Evolutionary conservation across 164 flowering plant genomes (phyloP).

Genomic region (Stephania cephalantha): DNA sequence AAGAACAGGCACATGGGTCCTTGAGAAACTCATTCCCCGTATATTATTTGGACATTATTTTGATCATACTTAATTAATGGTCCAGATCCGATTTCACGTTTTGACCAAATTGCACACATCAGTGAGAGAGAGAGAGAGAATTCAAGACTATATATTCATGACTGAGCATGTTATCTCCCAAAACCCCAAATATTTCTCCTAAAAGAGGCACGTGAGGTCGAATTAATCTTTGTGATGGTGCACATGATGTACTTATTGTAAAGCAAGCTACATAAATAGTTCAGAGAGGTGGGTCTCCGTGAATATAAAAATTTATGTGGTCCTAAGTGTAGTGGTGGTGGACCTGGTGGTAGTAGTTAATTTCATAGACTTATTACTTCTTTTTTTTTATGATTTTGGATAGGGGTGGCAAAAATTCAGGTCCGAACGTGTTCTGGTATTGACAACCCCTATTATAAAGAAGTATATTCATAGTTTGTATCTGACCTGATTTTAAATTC

Average conservation of each 20-base stretch:
- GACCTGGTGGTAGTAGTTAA: no score
- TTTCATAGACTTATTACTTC: no score
- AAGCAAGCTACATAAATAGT: neutral
- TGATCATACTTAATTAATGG: neutral
- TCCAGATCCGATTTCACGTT: constrained; percentile 8
- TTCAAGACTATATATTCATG: neutral
- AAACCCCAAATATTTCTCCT: constrained; percentile 21
- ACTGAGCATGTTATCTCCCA: constrained; percentile 13
- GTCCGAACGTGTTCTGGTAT: no score
- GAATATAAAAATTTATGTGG: neutral
- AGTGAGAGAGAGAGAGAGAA: neutral
- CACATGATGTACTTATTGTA: neutral
- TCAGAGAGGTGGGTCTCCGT: neutral
- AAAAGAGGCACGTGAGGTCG: constrained; percentile 20
- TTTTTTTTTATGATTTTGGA: no score
- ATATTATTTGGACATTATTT: constrained; percentile 2
- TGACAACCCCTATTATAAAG: no score
- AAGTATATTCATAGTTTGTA: no score
- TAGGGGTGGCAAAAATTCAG: no score
- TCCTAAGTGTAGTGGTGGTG: neutral
- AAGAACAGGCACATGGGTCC: constrained; percentile 14
- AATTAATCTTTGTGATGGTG: neutral
- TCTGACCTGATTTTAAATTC: no score
- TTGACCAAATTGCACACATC: neutral
- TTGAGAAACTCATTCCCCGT: neutral